phyloP scores from a whole-genome alignment of 148 eudicot species.

The Camellia japonica region DNA sequence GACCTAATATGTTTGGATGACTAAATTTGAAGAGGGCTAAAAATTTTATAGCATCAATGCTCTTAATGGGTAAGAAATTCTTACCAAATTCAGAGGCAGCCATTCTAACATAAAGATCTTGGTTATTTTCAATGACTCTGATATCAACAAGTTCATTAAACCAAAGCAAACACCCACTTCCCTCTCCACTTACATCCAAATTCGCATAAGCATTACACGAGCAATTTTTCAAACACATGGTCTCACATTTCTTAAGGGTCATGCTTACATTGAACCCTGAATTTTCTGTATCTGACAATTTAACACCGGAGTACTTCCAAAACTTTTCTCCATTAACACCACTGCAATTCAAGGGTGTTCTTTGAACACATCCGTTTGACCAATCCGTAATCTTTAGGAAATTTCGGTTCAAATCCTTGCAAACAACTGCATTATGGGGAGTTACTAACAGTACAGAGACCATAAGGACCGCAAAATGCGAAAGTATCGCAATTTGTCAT shows the following conservation, averaged over 20 bases:
- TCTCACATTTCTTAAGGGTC: constrained; percentile 22
- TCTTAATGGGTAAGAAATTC: background rate
- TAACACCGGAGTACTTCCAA: constrained; percentile 3
- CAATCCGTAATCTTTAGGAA: constrained; percentile 16
- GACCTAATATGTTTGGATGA: too few relatives aligned
- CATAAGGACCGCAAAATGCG: constrained; percentile 28
- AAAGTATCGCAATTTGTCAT: constrained; percentile 28
- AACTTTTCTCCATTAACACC: constrained; percentile 22
- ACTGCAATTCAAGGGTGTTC: constrained; percentile 16
- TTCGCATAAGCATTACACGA: constrained; percentile 27
- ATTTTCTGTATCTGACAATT: constrained; percentile 23
- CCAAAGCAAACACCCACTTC: constrained; percentile 36
- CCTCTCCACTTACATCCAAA: constrained; percentile 12
- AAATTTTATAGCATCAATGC: too few relatives aligned
- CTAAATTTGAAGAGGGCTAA: too few relatives aligned
- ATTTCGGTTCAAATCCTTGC: constrained; percentile 24
- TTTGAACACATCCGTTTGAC: constrained; percentile 30
- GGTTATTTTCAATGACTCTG: constrained; percentile 12
- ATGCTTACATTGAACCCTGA: constrained; percentile 14
- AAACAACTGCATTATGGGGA: constrained; percentile 27
- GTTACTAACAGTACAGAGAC: constrained; percentile 22
- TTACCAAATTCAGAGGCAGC: constrained; percentile 34
- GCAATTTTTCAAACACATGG: constrained; percentile 19
- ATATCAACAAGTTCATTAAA: constrained; percentile 19
- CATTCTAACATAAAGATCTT: constrained; percentile 27